Base-by-base conservation (phyloP, 768 basidiomycete genomes). In the Rhizopogon rudus region DNA sequence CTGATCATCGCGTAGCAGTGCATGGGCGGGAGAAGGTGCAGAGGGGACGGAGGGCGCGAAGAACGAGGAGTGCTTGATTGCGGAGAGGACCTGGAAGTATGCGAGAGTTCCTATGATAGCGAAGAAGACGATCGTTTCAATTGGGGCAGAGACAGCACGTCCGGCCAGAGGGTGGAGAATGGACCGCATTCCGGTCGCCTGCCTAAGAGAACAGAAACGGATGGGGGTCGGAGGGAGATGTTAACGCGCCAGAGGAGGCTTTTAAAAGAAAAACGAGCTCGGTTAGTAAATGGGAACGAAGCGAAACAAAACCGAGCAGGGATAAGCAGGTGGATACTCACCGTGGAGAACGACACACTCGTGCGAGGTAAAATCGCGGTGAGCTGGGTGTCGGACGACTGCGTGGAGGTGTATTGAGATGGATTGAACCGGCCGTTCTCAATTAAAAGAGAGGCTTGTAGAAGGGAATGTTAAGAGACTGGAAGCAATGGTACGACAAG, bases 1-100 rank as follows among this genome's bases (percentile, higher is more conserved):
- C 58, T 85, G 79, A 12, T 75, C 75, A 12, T 79, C 73, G 2
- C 73, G 73, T 37, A 81, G 76, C 1, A 81, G 65, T 0, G 81
- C 81, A 66, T 87, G 77, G 2, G 84, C 72, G 0, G 91, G 77
- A 3, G 79, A 74, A 25, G 86, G 73, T 0, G 75, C 64, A 1
- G 78, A 68, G 0, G 79, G 76, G 5, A 77, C 59, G 14, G 77
- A 65, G 0, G 87, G 76, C 1, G 83, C 83, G 53, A 93, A 81
- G 71, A 93, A 87, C 22, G 89, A 79, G 0, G 89, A 92, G 64
- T 93, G 86, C 64, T 95, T 94, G 66, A 98, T 89, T 51, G 90
- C 89, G 54, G 83, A 83, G 57, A 99, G 81, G 61, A 97, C 80
- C 65, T 96, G 93, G 70, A 98, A 97, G 71, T 98, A 98, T 45